Base-by-base conservation (phyloP, 495 filamentous ascomycete genomes). In the Platismatia glauca region DNA sequence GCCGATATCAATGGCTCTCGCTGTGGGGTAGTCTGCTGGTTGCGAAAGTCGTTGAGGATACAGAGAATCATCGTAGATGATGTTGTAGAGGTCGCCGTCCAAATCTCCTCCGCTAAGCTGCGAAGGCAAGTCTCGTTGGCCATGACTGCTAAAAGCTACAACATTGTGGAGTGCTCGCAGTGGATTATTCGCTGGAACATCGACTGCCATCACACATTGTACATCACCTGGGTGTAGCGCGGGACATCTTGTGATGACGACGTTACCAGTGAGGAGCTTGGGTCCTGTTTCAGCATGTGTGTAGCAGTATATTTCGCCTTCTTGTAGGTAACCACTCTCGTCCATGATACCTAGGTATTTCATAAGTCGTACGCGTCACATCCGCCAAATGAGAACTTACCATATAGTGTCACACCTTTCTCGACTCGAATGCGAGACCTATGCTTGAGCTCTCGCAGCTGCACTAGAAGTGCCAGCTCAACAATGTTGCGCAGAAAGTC, bases 181-280 rank as follows among this genome's bases (percentile, higher is more conserved):
- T 0, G 87, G 85, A 46, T 86, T 88, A n/a, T 73, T 68, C 0
- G 64, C 35, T 0, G 90, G 88, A 9, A 79, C 73, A 24, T 80
- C 74, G 1, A 78, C 73, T 0, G 83, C 83, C 2, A 78, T 61
- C 15, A 77, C 84, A 55, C 81, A 59, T 72, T 92, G 90, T 3
- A 93, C 80, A 70, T 95, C 90, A 1, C 90, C 90, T 0, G 89
- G 87, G 70, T 94, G 87, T 58, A 93, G 71, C 1, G 88, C 88
- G 7, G 90, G 90, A 11, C 83, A 84, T 22, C 89, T 76, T 7
- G 90, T 89, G 24, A 95, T 76, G 4, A 89, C 67, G 29, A 86
- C 68, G 18, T 66, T 41, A 6, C 68, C 68, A 2, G 66, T 67
- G 27, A 70, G 46, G 56, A 66, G 6, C 35, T 61, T 18, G 67